A percentile compares a stretch with the other conserved stretches of the same genome.
These are phyloP conservation scores for Waltergamsia citrina DNA, from an alignment of 2,329 filamentous ascomycete genomes.

Conservation along the genomic window DNA sequence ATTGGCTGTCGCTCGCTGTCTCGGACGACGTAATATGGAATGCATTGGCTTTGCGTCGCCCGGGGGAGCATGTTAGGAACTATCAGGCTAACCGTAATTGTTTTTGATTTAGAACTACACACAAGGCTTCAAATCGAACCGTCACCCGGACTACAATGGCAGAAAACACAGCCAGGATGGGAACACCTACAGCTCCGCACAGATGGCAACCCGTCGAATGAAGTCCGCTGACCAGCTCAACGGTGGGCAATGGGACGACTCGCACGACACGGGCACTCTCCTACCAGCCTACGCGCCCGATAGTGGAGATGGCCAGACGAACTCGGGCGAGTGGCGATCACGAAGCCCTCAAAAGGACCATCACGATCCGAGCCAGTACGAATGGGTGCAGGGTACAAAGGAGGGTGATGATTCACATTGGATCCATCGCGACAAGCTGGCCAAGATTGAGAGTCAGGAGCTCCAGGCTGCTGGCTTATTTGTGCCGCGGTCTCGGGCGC, in stretches of 20 bases:
- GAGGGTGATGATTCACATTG: slow-evolving; percentile 58
- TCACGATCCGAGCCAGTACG: slow-evolving; percentile 12
- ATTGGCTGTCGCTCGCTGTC: slow-evolving; percentile 6
- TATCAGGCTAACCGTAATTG: neutral
- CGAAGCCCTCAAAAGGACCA: slow-evolving; percentile 9
- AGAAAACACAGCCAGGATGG: neutral
- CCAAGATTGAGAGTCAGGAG: slow-evolving; percentile 71
- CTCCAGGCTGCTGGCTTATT: slow-evolving; percentile 69
- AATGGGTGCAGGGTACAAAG: slow-evolving; percentile 11
- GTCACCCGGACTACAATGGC: neutral
- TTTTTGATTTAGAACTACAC: slow-evolving; percentile 4
- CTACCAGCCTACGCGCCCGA: slow-evolving; percentile 14
- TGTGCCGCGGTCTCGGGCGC: slow-evolving; percentile 42
- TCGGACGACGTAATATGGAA: neutral
- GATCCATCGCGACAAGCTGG: slow-evolving; percentile 81
- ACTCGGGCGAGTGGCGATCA: slow-evolving; percentile 7
- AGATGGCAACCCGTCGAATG: slow-evolving; percentile 22
- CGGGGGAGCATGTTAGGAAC: neutral
- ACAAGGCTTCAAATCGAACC: slow-evolving; percentile 9
- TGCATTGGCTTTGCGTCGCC: neutral
- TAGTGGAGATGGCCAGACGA: slow-evolving; percentile 10
- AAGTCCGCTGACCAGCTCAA: slow-evolving; percentile 23
- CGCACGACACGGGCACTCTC: slow-evolving; percentile 11
- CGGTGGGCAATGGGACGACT: slow-evolving; percentile 10
- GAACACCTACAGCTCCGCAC: neutral